A percentile compares a stretch with the other conserved stretches of the same genome.
These are phyloP conservation scores for Arctium minus DNA, from an alignment of 129 eudicot genomes.

Conservation along the genomic window DNA sequence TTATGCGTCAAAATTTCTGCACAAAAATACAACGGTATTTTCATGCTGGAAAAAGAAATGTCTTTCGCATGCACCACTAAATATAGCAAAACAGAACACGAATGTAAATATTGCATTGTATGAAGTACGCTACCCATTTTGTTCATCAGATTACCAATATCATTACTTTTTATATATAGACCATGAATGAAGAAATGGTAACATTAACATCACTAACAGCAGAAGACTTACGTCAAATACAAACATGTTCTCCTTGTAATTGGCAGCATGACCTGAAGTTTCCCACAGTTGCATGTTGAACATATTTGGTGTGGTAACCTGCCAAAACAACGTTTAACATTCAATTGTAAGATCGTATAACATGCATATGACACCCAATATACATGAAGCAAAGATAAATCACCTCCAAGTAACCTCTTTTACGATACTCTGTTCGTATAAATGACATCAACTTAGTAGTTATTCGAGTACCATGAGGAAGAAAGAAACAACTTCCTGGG, in stretches of 20 bases:
- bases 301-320: slow-evolving; percentile 88
- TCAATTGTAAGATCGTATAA: not conserved
- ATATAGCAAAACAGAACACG: not conserved
- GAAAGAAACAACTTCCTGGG: slow-evolving; percentile 94
- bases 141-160: not conserved
- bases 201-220: not conserved
- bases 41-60: too few relatives aligned
- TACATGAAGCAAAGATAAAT: not conserved
- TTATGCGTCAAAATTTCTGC: too few relatives aligned
- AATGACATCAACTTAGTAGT: slow-evolving; percentile 69
- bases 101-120: not conserved
- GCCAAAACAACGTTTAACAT: slow-evolving; percentile 16
- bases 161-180: not conserved
- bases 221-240: slow-evolving; percentile 60
- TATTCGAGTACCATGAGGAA: slow-evolving; percentile 81
- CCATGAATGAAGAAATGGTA: not conserved
- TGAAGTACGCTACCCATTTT: not conserved
- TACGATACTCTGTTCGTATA: slow-evolving; percentile 57
- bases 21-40: too few relatives aligned
- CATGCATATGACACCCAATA: not conserved
- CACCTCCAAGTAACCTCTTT: slow-evolving; percentile 85
- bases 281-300: slow-evolving; percentile 97
- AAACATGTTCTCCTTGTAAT: slow-evolving; percentile 95
- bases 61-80: too few relatives aligned
- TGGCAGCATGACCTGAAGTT: slow-evolving; percentile 95